Evolutionary conservation across 768 basidiomycete species (phyloP), one percentile per base, ranked within the genome.

Genomic region (Suillus hirtellus): DNA sequence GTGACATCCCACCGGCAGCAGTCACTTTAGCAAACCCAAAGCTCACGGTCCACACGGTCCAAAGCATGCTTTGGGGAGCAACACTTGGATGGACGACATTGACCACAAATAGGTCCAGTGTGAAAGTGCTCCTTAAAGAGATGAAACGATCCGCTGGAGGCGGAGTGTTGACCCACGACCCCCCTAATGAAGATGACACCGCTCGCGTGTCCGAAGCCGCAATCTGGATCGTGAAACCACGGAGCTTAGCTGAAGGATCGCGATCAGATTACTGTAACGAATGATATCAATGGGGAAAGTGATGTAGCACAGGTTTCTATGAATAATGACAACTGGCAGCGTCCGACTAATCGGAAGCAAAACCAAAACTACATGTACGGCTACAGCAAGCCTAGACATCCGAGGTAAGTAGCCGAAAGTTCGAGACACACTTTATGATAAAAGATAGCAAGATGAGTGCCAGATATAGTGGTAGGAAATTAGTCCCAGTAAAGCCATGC

Each of bases 21-120:
- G 83, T 84, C 24, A 85, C 82, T 24, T 83, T 79, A 63, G 80
- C 79, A 21, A 86, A 86, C 65, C 80, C 84, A 1, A 82, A 82
- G 37, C 76, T 92, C 38, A 93, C 93, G 0, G 83, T 82, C 10
- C 93, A 95, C 72, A 95, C 94, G 0, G 83, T 91, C 10, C 81
- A 85, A 62, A 91, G 89, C 60, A 78, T 95, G 78, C 76, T 87
- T 21, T 84, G 83, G 70, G 94, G 93, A 17, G 85, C 89, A 0
- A 76, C 76, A 44, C 76, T 83, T 34, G 87, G 88, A 0, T 89
- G 90, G 90, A 95, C 94, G 65, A 93, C 91, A n/a, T 77, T 96
- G 55, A 95, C 93, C 4, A 92, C 92, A 10, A 96, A 96, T 68
- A 81, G 85, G 66, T 82, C 88, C 37, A 93, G 93, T 67, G 85